Evolutionary conservation across 441 rosid species (phyloP).

Genomic region (Syzygium malaccense): DNA sequence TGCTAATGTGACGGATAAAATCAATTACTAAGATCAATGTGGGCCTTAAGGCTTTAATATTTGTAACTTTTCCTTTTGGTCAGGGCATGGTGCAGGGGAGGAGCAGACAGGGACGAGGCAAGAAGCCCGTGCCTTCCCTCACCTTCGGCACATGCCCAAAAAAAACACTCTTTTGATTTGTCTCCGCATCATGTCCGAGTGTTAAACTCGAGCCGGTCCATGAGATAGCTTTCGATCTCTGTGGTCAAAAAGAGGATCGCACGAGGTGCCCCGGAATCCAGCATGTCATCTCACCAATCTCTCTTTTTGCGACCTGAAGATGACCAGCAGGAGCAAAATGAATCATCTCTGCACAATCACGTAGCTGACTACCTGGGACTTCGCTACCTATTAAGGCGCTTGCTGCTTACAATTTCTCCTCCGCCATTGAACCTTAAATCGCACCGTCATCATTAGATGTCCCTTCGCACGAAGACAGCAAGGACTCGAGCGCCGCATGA

Average conservation of each 20-base stretch:
- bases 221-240: background rate
- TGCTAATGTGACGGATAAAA: background rate
- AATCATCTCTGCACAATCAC: background rate
- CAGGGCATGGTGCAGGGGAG: constrained; percentile 4
- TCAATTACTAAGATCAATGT: background rate
- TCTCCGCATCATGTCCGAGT: background rate
- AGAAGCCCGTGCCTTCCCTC: constrained; percentile 20
- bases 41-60: background rate
- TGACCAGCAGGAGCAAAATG: background rate
- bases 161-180: constrained; percentile 8
- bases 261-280: background rate
- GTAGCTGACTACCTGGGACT: background rate
- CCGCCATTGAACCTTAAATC: background rate
- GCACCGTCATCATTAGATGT: background rate
- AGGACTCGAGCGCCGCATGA: background rate
- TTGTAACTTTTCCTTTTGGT: background rate
- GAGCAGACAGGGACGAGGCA: constrained; percentile 19
- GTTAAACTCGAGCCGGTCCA: constrained; percentile 5
- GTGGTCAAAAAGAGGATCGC: constrained; percentile 6
- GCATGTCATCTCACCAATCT: background rate
- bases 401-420: background rate
- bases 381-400: background rate
- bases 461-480: background rate
- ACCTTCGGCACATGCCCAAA: constrained; percentile 17
- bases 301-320: background rate